These are phyloP conservation scores for Cylindrodendrum hubeiense DNA, from an alignment of 2,329 filamentous ascomycete species.

Conservation along the genomic window DNA sequence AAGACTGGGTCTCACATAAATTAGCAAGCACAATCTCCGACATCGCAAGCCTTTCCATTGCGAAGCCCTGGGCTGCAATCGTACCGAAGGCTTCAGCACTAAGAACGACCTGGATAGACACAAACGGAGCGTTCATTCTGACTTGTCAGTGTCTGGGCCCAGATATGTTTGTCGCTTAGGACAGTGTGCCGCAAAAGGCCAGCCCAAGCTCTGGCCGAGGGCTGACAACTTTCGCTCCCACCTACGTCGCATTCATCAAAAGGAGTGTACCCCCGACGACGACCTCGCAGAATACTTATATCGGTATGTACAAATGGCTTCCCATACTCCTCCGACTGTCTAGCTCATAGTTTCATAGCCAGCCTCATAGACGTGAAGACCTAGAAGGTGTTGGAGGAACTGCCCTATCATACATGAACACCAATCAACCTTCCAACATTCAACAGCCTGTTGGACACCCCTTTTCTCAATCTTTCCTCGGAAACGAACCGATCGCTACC, in stretches of 20 bases:
- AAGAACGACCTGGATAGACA: slow-evolving; percentile 87
- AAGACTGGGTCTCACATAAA: slow-evolving; percentile 32
- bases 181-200: slow-evolving; percentile 37
- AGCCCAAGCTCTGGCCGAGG: slow-evolving; percentile 79
- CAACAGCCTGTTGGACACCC: slow-evolving; percentile 27
- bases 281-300: slow-evolving; percentile 53
- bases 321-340: background rate
- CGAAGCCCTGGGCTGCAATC: slow-evolving; percentile 65
- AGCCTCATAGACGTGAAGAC: slow-evolving; percentile 34
- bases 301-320: slow-evolving; percentile 22
- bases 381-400: slow-evolving; percentile 45
- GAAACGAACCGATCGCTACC: background rate
- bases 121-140: slow-evolving; percentile 76
- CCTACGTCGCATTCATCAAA: slow-evolving; percentile 74
- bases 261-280: slow-evolving; percentile 50
- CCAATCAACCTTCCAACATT: slow-evolving; percentile 26
- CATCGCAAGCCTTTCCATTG: slow-evolving; percentile 79
- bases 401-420: slow-evolving; percentile 38
- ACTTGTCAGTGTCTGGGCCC: slow-evolving; percentile 50
- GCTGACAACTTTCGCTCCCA: slow-evolving; percentile 91
- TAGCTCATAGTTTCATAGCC: slow-evolving; percentile 17
- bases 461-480: slow-evolving; percentile 12
- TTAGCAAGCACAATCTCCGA: slow-evolving; percentile 79
- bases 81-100: slow-evolving; percentile 79
- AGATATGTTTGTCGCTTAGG: slow-evolving; percentile 44